Evolutionary conservation across 2,329 filamentous ascomycete genomes (phyloP).

Genomic region (Penicillium sp.): DNA sequence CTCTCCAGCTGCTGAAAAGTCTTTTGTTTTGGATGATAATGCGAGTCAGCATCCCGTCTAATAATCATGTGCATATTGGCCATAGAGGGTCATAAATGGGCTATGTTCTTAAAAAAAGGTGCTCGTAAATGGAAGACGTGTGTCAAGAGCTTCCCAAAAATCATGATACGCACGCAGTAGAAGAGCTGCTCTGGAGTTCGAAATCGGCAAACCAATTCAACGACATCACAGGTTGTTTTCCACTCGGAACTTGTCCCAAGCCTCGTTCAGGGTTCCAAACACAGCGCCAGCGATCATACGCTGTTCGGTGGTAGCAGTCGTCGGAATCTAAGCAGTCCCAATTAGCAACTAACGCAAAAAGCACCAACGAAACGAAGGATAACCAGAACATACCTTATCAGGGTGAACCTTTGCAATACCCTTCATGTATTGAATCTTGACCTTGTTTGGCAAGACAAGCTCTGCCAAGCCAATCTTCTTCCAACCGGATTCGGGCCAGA

Average conservation of each 20-base stretch:
- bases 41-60: too few species aligned
- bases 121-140: background rate
- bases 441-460: constrained; percentile 88
- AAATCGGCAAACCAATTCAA: constrained; percentile 1
- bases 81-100: constrained; percentile 10
- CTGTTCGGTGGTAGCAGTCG: constrained; percentile 69
- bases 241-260: constrained; percentile 71
- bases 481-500: constrained; percentile 94
- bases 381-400: constrained; percentile 77
- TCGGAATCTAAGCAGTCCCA: constrained; percentile 59
- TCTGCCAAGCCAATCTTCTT: constrained; percentile 96
- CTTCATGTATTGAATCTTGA: constrained; percentile 99
- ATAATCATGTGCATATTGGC: constrained; percentile 18
- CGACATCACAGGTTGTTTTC: constrained; percentile 62
- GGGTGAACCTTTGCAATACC: constrained; percentile 98
- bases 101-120: constrained; percentile 21
- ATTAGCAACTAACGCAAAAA: background rate
- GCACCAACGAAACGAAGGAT: constrained; percentile 3
- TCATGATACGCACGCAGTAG: constrained; percentile 14
- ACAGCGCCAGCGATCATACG: constrained; percentile 70
- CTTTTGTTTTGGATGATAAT: too few species aligned
- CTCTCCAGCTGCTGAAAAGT: too few species aligned
- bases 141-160: background rate
- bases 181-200: background rate
- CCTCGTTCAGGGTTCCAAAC: constrained; percentile 69